Evolutionary conservation across 2,329 filamentous ascomycete species (phyloP).

Genomic region (Pyrenochaeta sp.): DNA sequence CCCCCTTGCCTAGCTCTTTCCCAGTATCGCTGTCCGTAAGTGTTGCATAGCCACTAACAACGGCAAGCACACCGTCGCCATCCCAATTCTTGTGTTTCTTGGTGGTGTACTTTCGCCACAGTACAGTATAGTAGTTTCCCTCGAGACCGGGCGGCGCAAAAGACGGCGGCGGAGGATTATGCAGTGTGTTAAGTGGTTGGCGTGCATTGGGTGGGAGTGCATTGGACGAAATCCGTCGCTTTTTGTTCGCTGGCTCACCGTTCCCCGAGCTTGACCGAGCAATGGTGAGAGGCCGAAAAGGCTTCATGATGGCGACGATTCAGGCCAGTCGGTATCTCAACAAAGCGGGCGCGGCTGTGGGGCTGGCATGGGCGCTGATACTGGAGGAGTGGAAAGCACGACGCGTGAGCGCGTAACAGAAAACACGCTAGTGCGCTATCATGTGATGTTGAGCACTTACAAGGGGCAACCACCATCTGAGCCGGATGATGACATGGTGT

Average conservation of each 20-base stretch:
- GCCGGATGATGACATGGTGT: too few species aligned
- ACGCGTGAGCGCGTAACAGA: constrained; percentile 14
- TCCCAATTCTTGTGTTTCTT: constrained; percentile 84
- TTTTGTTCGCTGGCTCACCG: constrained; percentile 51
- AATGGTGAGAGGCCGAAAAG: constrained; percentile 47
- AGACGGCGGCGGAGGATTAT: constrained; percentile 28
- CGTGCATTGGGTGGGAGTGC: constrained; percentile 33
- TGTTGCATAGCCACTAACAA: constrained; percentile 65
- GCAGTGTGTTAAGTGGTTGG: constrained; percentile 41
- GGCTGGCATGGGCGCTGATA: background rate
- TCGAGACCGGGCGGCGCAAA: constrained; percentile 32
- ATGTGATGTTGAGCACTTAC: constrained; percentile 7
- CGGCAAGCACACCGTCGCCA: constrained; percentile 71
- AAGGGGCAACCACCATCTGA: too few species aligned
- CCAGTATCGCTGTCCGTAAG: constrained; percentile 69
- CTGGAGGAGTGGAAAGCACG: background rate
- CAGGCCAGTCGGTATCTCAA: background rate
- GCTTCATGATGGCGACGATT: constrained; percentile 36
- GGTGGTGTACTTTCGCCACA: constrained; percentile 71
- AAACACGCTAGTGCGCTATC: constrained; percentile 21
- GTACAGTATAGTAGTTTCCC: constrained; percentile 53
- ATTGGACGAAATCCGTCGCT: constrained; percentile 50
- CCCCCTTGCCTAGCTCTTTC: constrained; percentile 67
- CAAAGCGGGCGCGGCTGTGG: background rate
- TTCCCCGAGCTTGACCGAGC: constrained; percentile 29